These are phyloP conservation scores for Xerocomus potaroensis DNA, from an alignment of 768 basidiomycete species.

Conservation along the genomic window DNA sequence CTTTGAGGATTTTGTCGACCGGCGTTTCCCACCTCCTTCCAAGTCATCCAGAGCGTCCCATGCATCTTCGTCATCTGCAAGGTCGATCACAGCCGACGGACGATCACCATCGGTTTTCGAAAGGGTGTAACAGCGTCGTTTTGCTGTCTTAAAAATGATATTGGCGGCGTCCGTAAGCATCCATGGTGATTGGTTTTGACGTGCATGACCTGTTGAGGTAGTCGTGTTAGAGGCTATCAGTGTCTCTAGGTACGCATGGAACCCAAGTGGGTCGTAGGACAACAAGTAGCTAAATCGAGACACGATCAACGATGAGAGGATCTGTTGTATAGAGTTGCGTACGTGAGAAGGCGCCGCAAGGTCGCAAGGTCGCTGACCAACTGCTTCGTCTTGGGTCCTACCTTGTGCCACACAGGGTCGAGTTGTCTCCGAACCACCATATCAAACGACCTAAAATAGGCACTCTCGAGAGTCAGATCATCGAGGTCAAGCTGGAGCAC, in stretches of 20 bases:
- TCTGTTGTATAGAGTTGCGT: slow-evolving; percentile 23
- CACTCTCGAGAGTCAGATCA: slow-evolving; percentile 87
- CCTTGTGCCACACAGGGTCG: slow-evolving; percentile 95
- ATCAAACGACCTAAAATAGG: slow-evolving; percentile 93
- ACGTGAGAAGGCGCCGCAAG: slow-evolving; percentile 79
- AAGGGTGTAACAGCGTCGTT: slow-evolving; percentile 73
- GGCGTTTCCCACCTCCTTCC: slow-evolving; percentile 8
- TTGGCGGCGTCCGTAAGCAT: slow-evolving; percentile 91
- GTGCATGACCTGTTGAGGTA: slow-evolving; percentile 45
- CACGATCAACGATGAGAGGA: background rate
- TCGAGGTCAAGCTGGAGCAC: slow-evolving; percentile 81
- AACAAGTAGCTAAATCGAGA: slow-evolving; percentile 54
- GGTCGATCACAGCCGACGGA: slow-evolving; percentile 34
- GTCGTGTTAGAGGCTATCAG: slow-evolving; percentile 62
- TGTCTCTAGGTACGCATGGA: slow-evolving; percentile 88
- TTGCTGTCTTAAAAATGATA: slow-evolving; percentile 75
- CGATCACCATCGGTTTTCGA: slow-evolving; percentile 26
- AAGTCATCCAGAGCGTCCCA: slow-evolving; percentile 71
- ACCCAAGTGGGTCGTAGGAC: slow-evolving; percentile 86
- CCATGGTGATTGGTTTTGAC: slow-evolving; percentile 79
- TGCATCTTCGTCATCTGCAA: slow-evolving; percentile 63
- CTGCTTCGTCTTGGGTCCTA: slow-evolving; percentile 87
- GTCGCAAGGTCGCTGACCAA: slow-evolving; percentile 85
- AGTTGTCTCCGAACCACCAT: slow-evolving; percentile 82
- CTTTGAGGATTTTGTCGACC: slow-evolving; percentile 9